A percentile compares a stretch with the other conserved stretches of the same genome.
phyloP scores from a whole-genome alignment of 1,284 basidiomycete species.

The Mycena sp. region DNA sequence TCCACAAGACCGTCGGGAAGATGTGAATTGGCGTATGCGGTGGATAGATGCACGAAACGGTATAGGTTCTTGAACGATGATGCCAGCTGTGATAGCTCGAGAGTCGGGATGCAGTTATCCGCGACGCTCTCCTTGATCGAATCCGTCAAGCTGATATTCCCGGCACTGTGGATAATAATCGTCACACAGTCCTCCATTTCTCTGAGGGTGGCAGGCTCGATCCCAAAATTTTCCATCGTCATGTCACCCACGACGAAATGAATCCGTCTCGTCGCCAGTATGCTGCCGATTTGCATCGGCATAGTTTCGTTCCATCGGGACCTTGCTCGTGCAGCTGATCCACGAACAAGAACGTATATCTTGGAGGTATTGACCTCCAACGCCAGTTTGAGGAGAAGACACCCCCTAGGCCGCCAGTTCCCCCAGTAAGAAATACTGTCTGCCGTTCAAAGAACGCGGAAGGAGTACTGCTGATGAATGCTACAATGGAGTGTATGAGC shows the following conservation, averaged over 20 bases:
- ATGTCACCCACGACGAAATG: neutral
- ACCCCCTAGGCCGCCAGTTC: neutral
- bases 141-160: neutral
- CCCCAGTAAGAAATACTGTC: neutral
- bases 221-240: neutral
- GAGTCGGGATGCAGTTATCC: neutral
- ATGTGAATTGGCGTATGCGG: neutral
- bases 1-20: neutral
- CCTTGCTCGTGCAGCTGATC: neutral
- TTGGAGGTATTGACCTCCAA: neutral
- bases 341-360: constrained; percentile 3
- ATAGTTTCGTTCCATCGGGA: neutral
- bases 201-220: neutral
- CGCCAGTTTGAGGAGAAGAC: neutral
- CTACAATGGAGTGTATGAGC: too few species aligned
- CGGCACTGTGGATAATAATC: neutral
- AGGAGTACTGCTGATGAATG: too few species aligned
- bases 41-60: neutral
- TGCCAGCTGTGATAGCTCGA: neutral
- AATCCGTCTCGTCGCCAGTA: neutral
- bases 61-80: neutral
- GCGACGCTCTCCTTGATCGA: neutral
- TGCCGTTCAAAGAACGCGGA: neutral
- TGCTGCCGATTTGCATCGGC: neutral
- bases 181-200: neutral